phyloP scores from a whole-genome alignment of 2,329 filamentous ascomycete species.

The Alternaria metachromatica region DNA sequence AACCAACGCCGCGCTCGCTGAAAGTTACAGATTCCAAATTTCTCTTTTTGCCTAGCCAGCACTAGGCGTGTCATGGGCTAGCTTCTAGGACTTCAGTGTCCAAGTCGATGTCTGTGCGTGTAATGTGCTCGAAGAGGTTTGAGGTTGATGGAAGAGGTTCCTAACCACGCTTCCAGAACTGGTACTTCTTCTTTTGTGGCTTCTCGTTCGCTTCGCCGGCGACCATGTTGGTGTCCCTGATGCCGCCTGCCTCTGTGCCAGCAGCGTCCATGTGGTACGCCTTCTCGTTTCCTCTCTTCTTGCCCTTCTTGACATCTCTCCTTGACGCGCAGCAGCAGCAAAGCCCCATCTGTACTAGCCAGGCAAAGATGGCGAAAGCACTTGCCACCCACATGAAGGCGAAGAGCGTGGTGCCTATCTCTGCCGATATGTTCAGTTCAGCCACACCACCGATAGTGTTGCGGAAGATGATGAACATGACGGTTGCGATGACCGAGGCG shows the following conservation, averaged over 20 bases:
- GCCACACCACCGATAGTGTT: slow-evolving; percentile 73
- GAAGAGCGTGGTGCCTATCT: slow-evolving; percentile 77
- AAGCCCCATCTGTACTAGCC: slow-evolving; percentile 73
- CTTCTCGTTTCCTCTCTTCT: slow-evolving; percentile 53
- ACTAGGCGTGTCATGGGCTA: not conserved
- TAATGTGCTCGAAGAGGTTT: not conserved
- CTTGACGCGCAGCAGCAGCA: slow-evolving; percentile 76
- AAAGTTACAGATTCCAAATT: slow-evolving; percentile 2
- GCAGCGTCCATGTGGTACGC: slow-evolving; percentile 35
- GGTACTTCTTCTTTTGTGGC: slow-evolving; percentile 16
- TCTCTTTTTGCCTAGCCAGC: not conserved
- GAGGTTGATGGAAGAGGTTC: not conserved
- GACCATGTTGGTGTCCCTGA: slow-evolving; percentile 2
- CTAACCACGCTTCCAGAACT: slow-evolving; percentile 27
- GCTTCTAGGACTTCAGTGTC: not conserved
- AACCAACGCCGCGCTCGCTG: slow-evolving; percentile 25
- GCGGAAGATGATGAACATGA: slow-evolving; percentile 82
- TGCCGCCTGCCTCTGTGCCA: not conserved
- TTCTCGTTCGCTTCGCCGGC: slow-evolving; percentile 8
- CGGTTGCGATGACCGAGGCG: slow-evolving; percentile 77
- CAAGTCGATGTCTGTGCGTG: not conserved
- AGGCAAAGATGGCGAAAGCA: slow-evolving; percentile 70
- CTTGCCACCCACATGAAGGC: slow-evolving; percentile 88
- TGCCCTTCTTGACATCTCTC: slow-evolving; percentile 59
- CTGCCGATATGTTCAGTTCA: slow-evolving; percentile 77